Evolutionary conservation across 768 basidiomycete genomes (phyloP).

Genomic region (Postia placenta): DNA sequence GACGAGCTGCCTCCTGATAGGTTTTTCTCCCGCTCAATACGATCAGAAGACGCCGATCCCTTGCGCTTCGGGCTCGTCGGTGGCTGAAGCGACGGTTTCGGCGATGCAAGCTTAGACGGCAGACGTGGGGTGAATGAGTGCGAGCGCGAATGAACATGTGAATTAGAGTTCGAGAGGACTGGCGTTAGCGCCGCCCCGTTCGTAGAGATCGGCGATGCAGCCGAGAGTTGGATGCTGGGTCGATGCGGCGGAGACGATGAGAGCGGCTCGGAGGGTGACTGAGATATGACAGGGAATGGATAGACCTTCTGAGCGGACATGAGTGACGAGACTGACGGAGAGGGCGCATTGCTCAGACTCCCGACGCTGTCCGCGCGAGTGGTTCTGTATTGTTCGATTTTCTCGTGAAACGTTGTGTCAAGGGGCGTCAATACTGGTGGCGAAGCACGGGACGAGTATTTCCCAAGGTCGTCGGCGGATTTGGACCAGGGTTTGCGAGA

Average conservation of each 20-base stretch:
- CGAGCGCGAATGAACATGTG: conserved; percentile 55
- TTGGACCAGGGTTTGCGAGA: conserved; percentile 74
- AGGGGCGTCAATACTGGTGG: conserved; percentile 29
- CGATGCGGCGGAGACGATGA: conserved; percentile 24
- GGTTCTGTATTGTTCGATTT: conserved; percentile 60
- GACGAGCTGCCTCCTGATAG: conserved; percentile 12
- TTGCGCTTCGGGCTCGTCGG: conserved; percentile 50
- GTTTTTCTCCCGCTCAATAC: conserved; percentile 25
- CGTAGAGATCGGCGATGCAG: conserved; percentile 17
- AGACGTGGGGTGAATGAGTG: conserved; percentile 69
- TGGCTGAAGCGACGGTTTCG: conserved; percentile 38
- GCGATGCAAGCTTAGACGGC: conserved; percentile 59
- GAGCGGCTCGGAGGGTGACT: conserved; percentile 25
- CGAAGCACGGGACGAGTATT: conserved; percentile 30
- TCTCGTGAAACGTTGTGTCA: conserved; percentile 51
- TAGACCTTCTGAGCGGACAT: conserved; percentile 17
- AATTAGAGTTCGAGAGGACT: conserved; percentile 17
- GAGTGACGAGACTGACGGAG: conserved; percentile 15
- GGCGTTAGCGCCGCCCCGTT: conserved; percentile 17
- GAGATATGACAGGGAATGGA: conserved; percentile 26
- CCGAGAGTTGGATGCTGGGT: conserved; percentile 10
- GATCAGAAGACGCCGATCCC: conserved; percentile 36
- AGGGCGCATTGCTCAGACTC: conserved; percentile 18
- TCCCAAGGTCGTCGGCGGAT: conserved; percentile 74
- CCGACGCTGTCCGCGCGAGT: conserved; percentile 46